phyloP scores from a whole-genome alignment of 805 yeast species.

The Starmerella stigmatis region DNA sequence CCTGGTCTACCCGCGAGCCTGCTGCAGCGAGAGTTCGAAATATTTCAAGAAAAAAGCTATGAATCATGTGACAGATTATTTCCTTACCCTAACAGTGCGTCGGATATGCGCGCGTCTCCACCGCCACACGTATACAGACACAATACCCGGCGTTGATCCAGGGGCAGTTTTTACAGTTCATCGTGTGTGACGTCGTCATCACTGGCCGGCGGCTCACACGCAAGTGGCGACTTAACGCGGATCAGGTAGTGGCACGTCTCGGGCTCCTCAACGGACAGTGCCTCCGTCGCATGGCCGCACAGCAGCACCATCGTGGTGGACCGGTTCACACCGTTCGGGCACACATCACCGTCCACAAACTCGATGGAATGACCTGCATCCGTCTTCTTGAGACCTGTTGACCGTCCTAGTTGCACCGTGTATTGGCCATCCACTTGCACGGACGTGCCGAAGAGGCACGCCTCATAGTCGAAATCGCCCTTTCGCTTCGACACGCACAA shows the following conservation, averaged over 20 bases:
- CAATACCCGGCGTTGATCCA: not conserved
- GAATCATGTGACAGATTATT: no score
- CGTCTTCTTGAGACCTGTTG: slow-evolving; percentile 22
- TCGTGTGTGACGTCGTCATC: slow-evolving; percentile 9
- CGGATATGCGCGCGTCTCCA: no score
- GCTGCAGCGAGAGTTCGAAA: no score
- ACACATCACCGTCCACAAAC: slow-evolving; percentile 58
- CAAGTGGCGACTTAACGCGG: slow-evolving; percentile 22
- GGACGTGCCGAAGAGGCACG: slow-evolving; percentile 48
- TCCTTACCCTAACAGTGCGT: no score
- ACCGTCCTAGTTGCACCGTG: slow-evolving; percentile 44
- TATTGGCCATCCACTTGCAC: slow-evolving; percentile 39
- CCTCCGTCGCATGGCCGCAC: slow-evolving; percentile 52
- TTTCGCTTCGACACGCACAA: slow-evolving; percentile 40
- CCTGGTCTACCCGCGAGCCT: no score
- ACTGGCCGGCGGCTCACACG: slow-evolving; percentile 17
- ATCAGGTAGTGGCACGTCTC: slow-evolving; percentile 75
- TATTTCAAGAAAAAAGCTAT: no score
- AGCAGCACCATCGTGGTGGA: slow-evolving; percentile 50
- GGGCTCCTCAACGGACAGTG: slow-evolving; percentile 70
- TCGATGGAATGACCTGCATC: slow-evolving; percentile 31
- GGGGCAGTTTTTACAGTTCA: slow-evolving; percentile 13
- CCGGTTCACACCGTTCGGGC: slow-evolving; percentile 93
- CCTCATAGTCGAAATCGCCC: slow-evolving; percentile 58
- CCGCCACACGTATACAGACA: no score